A percentile compares a stretch with the other conserved stretches of the same genome.
phyloP scores from a whole-genome alignment of 257 asterid species.

The Echium plantagineum region DNA sequence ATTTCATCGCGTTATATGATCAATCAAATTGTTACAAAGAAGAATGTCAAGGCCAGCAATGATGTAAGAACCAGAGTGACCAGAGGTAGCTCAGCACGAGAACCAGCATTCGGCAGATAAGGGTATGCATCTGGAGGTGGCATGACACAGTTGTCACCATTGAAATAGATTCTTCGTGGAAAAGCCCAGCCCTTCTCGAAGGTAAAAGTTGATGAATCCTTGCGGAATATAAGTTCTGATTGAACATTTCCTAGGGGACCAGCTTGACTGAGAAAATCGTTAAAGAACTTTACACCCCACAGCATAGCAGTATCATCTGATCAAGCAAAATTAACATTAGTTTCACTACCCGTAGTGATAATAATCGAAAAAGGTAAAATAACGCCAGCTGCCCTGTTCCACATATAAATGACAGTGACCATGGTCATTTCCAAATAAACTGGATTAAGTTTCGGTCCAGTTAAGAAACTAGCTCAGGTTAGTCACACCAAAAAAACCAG shows the following conservation, averaged over 20 bases:
- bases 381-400: not conserved
- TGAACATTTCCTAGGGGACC: slow-evolving; percentile 23
- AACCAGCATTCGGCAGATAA: slow-evolving; percentile 10
- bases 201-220: slow-evolving; percentile 13
- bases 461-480: not conserved
- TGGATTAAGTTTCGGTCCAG: not conserved
- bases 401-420: not conserved
- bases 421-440: not conserved
- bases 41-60: not conserved
- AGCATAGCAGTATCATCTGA: slow-evolving; percentile 29
- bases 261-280: slow-evolving; percentile 24
- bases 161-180: slow-evolving; percentile 19
- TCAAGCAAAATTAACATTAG: not conserved
- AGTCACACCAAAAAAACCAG: slow-evolving; percentile 14
- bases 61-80: not conserved
- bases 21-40: not conserved
- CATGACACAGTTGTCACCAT: slow-evolving; percentile 26
- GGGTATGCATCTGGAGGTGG: slow-evolving; percentile 25
- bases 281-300: slow-evolving; percentile 21
- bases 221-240: slow-evolving; percentile 19
- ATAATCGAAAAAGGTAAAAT: not conserved
- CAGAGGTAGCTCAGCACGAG: not conserved
- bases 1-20: not conserved
- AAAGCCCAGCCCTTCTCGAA: slow-evolving; percentile 25
- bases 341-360: not conserved